Percentiles rank a stretch among this genome's conserved stretches.
Evolutionary conservation across 2,329 filamentous ascomycete genomes (phyloP).

Genomic region (Pseudogymnoascus sp.): DNA sequence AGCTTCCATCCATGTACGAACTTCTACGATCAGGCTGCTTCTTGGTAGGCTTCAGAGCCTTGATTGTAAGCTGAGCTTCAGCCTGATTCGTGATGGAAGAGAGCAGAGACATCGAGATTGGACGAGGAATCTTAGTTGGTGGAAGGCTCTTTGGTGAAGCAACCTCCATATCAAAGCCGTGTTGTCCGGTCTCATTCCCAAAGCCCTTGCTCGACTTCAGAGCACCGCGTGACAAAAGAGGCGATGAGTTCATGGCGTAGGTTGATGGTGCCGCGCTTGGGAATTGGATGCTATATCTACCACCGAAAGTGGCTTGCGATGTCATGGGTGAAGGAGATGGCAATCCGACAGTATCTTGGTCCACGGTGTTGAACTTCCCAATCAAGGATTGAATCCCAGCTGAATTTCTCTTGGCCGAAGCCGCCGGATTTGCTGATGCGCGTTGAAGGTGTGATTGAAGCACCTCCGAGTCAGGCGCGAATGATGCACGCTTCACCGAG

Average conservation of each 20-base stretch:
- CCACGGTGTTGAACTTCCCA: background rate
- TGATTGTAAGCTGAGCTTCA: background rate
- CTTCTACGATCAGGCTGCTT: background rate
- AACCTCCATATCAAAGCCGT: background rate
- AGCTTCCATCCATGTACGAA: background rate
- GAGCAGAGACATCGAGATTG: background rate
- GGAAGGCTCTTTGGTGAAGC: background rate
- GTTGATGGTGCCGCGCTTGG: background rate
- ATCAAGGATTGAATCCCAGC: background rate
- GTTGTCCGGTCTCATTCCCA: background rate
- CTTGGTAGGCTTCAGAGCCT: background rate
- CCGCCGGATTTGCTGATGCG: background rate
- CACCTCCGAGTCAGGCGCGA: background rate
- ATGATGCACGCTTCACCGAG: background rate
- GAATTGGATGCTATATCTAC: background rate
- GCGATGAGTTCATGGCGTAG: background rate
- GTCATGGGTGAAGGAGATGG: conserved; percentile 13
- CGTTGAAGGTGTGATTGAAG: background rate
- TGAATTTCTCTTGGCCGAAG: background rate
- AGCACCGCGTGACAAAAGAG: background rate
- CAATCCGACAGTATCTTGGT: background rate
- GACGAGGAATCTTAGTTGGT: background rate
- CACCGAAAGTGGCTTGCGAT: background rate
- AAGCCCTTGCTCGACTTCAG: background rate
- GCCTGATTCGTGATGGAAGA: background rate